These are phyloP conservation scores for Canariomyces notabilis DNA, from an alignment of 2,329 filamentous ascomycete genomes.

Conservation along the genomic window DNA sequence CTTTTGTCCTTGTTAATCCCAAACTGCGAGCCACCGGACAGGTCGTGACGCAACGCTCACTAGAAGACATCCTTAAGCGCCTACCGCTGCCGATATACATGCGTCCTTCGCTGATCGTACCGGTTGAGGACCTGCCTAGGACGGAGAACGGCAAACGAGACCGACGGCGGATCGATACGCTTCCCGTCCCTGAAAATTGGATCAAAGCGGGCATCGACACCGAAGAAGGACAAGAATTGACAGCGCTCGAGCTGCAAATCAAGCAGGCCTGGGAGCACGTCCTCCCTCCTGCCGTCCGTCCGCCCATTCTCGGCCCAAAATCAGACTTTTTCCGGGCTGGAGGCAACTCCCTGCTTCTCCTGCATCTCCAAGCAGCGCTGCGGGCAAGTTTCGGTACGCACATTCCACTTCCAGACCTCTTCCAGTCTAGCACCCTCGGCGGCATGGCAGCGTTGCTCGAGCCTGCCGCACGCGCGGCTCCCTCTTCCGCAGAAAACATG, in stretches of 20 bases:
- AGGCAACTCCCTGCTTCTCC: slow-evolving; percentile 26
- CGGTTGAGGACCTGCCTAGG: too few species aligned
- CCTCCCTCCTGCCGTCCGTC: background rate
- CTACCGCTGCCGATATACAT: too few species aligned
- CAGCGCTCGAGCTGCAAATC: background rate
- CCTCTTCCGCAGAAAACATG: background rate
- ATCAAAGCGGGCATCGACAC: too few species aligned
- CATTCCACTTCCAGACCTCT: slow-evolving; percentile 33
- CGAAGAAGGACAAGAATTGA: background rate
- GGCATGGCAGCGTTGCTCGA: slow-evolving; percentile 35
- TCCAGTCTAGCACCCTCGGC: slow-evolving; percentile 34
- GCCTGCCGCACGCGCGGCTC: slow-evolving; percentile 9
- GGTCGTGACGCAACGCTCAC: background rate
- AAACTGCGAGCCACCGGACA: background rate
- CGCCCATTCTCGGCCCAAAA: background rate
- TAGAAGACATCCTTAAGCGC: too few species aligned
- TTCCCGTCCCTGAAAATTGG: too few species aligned
- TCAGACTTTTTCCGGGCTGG: slow-evolving; percentile 14
- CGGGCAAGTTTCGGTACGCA: slow-evolving; percentile 27
- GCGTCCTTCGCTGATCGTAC: too few species aligned
- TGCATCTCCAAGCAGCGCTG: slow-evolving; percentile 35
- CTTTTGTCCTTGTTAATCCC: background rate
- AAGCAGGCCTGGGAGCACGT: background rate
- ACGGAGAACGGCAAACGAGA: too few species aligned
- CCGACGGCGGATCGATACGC: too few species aligned